Evolutionary conservation across 495 filamentous ascomycete species (phyloP), one percentile per base, ranked within the genome.

Genomic region (Penicillium crystallinum): DNA sequence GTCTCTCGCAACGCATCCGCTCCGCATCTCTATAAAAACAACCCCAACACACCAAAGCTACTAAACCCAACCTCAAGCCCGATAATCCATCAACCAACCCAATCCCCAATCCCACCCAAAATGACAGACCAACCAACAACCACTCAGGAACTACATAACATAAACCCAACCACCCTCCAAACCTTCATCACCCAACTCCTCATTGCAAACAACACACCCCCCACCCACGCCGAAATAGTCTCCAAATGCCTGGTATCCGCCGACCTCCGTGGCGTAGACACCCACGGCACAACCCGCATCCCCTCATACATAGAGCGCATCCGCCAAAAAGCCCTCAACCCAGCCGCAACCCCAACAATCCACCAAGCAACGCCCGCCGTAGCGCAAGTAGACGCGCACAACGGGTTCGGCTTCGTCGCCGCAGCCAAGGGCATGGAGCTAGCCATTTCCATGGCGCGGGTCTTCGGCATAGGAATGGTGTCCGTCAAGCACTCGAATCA

Each of bases 201-300:
- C 8, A 58, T 60, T 15, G 81, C 61, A 36, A 83, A 87, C 59
- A 79, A 81, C 8, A 83, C 86, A 0, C 65, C 82, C 6, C 54
- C 58, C 0, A 52, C 70, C 11, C 73, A 86, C 50, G 85, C 88
- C 15, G 46, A 61, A 3, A 81, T 81, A 40, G 68, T 87, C n/a
- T 79, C 85, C 23, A 59, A 66, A 52, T 83, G 80, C 45, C 78
- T 91, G 2, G 79, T 90, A 4, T 71, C 76, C 46, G 88, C 88
- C 23, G 88, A 91, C 57, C 80, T 90, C 0, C 84, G 86, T 21
- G 88, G 88, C 52, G 82, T 89, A 22, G 88, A 91, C 57, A 88
- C 82, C 4, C 88, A 91, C 62, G 88, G 88, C 62, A 80, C 82
- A 55, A 88, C 87, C 64, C 84, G 88, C 6, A 77, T 91, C 41